Evolutionary conservation across 164 flowering plant species (phyloP).

Genomic region (Magnolia kwangsiensis): DNA sequence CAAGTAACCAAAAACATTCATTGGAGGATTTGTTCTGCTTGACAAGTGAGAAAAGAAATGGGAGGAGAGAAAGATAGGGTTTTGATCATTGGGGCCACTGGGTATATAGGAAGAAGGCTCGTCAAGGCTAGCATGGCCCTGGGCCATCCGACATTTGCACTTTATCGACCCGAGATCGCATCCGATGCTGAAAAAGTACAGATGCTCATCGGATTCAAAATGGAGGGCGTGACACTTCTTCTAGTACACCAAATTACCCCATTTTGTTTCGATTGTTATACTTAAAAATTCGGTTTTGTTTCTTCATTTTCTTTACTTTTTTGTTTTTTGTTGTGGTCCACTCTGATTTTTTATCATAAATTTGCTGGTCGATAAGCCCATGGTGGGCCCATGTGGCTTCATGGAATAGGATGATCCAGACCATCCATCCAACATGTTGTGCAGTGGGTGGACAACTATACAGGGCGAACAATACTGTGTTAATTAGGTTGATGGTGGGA

Average conservation of each 20-base stretch:
- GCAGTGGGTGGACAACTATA: too few species aligned
- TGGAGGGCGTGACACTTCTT: constrained; percentile 33
- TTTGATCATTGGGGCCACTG: constrained; percentile 64
- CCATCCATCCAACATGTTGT: too few species aligned
- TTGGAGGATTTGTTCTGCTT: too few species aligned
- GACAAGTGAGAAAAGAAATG: neutral
- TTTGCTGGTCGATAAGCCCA: too few species aligned
- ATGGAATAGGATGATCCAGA: too few species aligned
- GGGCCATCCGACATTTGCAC: constrained; percentile 53
- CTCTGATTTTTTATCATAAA: too few species aligned
- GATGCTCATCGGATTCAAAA: constrained; percentile 42
- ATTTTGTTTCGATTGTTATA: neutral
- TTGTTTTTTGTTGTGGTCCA: too few species aligned
- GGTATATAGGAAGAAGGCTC: constrained; percentile 57
- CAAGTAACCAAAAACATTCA: neutral
- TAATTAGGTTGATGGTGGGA: too few species aligned
- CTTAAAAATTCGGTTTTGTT: neutral
- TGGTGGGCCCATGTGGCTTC: too few species aligned
- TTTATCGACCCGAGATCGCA: constrained; percentile 49
- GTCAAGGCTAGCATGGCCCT: constrained; percentile 52
- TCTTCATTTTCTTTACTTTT: neutral
- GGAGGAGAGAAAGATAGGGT: constrained; percentile 46
- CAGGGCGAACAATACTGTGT: too few species aligned
- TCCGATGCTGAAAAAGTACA: constrained; percentile 59
- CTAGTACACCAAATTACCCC: neutral